Evolutionary conservation across 208 protist species (phyloP).

Genomic region (Wallacemonas sp.): DNA sequence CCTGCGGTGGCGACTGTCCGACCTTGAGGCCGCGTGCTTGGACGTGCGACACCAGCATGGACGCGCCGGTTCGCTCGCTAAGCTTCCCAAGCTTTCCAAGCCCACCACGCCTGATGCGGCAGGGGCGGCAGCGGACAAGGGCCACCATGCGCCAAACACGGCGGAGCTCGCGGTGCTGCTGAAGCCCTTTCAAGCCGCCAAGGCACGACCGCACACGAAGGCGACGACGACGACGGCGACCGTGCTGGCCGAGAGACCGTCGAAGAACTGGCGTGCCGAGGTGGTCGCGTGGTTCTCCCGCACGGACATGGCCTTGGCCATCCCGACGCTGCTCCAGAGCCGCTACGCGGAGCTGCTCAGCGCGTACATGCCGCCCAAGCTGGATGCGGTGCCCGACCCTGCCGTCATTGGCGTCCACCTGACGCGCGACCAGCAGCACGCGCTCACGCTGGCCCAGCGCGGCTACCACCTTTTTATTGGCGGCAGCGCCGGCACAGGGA

Average conservation of each 20-base stretch:
- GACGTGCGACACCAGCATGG: too few relatives aligned
- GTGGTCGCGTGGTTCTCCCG: constrained; percentile 50
- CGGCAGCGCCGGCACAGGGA: constrained; percentile 90
- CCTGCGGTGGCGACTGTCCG: constrained; percentile 47
- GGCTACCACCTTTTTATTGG: constrained; percentile 85
- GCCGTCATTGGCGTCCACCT: constrained; percentile 31
- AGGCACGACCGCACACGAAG: not conserved
- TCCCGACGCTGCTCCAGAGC: constrained; percentile 48
- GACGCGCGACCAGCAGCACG: constrained; percentile 77
- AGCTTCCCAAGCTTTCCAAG: too few relatives aligned
- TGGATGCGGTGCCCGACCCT: constrained; percentile 67
- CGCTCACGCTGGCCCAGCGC: constrained; percentile 53
- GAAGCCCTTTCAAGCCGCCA: constrained; percentile 7
- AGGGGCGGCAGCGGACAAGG: too few relatives aligned
- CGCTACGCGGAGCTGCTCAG: constrained; percentile 51
- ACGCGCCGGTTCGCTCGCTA: too few relatives aligned
- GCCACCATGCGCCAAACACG: too few relatives aligned
- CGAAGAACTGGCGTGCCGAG: constrained; percentile 42
- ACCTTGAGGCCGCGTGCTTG: not conserved
- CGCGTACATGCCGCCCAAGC: constrained; percentile 77
- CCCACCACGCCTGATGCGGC: too few relatives aligned
- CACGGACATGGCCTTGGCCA: constrained; percentile 46
- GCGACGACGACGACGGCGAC: not conserved
- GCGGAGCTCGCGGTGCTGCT: constrained; percentile 7
- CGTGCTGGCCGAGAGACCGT: not conserved